phyloP scores from a whole-genome alignment of 1,284 basidiomycete species.

The Pseudozyma tsukubaensis region DNA sequence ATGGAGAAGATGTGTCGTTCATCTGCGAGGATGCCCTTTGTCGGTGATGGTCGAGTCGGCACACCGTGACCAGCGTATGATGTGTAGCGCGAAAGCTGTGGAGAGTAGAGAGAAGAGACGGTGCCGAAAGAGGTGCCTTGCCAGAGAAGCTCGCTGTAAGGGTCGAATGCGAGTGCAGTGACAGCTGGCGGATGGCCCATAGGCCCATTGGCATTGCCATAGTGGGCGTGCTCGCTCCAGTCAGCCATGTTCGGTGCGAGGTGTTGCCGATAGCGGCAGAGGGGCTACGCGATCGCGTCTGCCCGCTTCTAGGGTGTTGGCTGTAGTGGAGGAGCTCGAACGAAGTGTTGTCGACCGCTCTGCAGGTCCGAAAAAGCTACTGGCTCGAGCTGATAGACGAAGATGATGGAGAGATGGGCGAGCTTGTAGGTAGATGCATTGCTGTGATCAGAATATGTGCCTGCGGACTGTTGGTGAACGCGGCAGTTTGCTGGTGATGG shows the following conservation, averaged over 20 bases:
- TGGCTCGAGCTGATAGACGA: too few relatives aligned
- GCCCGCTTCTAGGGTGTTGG: too few relatives aligned
- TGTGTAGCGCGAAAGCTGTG: slow-evolving; percentile 75
- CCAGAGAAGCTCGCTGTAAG: slow-evolving; percentile 89
- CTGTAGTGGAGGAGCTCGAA: too few relatives aligned
- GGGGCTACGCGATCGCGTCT: too few relatives aligned
- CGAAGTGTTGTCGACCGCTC: too few relatives aligned
- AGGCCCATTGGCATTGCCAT: slow-evolving; percentile 54
- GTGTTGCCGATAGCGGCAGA: slow-evolving; percentile 1
- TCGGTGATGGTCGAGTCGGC: slow-evolving; percentile 72
- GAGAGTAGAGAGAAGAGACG: slow-evolving; percentile 79
- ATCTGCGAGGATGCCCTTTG: slow-evolving; percentile 66
- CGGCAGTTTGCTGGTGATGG: too few relatives aligned
- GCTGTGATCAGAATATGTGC: too few relatives aligned
- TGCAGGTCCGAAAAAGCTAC: too few relatives aligned
- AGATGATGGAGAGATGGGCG: too few relatives aligned
- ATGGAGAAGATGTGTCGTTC: slow-evolving; percentile 68
- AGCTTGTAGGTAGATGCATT: too few relatives aligned
- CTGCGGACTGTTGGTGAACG: too few relatives aligned
- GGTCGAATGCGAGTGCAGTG: slow-evolving; percentile 80
- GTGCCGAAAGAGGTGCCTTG: slow-evolving; percentile 81
- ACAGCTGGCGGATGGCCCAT: slow-evolving; percentile 59
- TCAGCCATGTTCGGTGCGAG: slow-evolving; percentile 52
- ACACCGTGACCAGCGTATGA: slow-evolving; percentile 71
- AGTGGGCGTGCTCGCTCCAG: slow-evolving; percentile 64